A percentile compares a stretch with the other conserved stretches of the same genome.
phyloP scores from a whole-genome alignment of 148 eudicot genomes.

The Rhododendron mucronatum region DNA sequence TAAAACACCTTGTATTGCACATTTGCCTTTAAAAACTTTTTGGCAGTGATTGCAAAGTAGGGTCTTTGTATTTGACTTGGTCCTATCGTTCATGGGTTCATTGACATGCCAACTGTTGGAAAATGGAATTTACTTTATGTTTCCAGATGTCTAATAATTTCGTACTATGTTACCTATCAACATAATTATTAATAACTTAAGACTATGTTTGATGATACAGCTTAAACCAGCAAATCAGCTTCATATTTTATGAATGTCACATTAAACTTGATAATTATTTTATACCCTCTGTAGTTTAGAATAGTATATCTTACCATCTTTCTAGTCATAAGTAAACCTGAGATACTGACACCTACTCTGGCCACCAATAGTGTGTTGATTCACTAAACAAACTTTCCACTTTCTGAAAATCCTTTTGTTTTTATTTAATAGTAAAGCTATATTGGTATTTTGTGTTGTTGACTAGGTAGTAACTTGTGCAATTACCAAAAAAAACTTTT shows the following conservation, averaged over 20 bases:
- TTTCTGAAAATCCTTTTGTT: background rate
- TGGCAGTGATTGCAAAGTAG: background rate
- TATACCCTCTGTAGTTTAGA: background rate
- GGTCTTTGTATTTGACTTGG: background rate
- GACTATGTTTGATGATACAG: background rate
- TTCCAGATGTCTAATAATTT: background rate
- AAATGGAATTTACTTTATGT: background rate
- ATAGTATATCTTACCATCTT: background rate
- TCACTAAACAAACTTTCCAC: background rate
- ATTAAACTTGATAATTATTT: background rate
- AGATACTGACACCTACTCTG: background rate
- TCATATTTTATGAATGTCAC: constrained; percentile 8
- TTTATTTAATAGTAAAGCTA: background rate
- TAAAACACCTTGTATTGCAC: background rate
- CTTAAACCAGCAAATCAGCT: constrained; percentile 1
- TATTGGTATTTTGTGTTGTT: background rate
- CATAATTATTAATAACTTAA: background rate
- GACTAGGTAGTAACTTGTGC: background rate
- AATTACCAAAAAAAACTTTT: background rate
- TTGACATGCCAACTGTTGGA: background rate
- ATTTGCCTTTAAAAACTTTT: background rate
- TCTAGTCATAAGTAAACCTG: background rate
- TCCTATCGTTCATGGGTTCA: background rate
- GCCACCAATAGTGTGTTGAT: background rate
- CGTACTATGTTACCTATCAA: background rate